Evolutionary conservation across 1,139 yeast genomes (phyloP).

Genomic region (Geotrichum aggregatum): DNA sequence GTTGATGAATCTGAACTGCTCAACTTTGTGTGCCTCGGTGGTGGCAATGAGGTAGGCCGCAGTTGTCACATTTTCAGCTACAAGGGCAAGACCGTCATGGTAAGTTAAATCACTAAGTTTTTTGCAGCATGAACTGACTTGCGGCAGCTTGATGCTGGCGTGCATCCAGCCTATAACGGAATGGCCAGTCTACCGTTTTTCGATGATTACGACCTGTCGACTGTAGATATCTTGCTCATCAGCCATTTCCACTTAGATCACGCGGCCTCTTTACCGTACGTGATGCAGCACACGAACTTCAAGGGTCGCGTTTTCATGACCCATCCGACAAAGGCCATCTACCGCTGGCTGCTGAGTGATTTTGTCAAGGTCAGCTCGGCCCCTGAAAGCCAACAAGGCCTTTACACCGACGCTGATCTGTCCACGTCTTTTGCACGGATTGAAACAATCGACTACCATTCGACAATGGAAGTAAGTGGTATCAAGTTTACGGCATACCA

Average conservation of each 20-base stretch:
- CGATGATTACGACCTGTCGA: constrained; percentile 87
- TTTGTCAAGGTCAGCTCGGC: constrained; percentile 80
- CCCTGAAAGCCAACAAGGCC: constrained; percentile 43
- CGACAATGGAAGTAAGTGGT: constrained; percentile 91
- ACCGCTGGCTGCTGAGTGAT: constrained; percentile 90
- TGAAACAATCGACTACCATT: constrained; percentile 92
- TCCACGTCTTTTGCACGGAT: constrained; percentile 81
- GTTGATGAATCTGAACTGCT: constrained; percentile 38
- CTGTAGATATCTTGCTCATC: constrained; percentile 77
- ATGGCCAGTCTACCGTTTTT: constrained; percentile 88
- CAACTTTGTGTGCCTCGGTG: constrained; percentile 92
- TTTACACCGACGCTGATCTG: constrained; percentile 88
- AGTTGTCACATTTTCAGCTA: constrained; percentile 90
- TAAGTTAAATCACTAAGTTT: too few species aligned
- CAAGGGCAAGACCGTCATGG: constrained; percentile 93
- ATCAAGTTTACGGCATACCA: constrained; percentile 95
- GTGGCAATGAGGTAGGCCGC: constrained; percentile 97
- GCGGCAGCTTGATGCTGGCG: constrained; percentile 76
- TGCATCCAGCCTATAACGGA: constrained; percentile 93
- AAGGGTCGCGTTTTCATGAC: constrained; percentile 97
- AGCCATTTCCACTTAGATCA: constrained; percentile 97
- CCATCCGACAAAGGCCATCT: constrained; percentile 96
- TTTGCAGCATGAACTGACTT: neutral
- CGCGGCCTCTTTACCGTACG: constrained; percentile 95
- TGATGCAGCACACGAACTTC: constrained; percentile 94